Evolutionary conservation across 306 rosid genomes (phyloP), one percentile per base, ranked within the genome.

Genomic region (Canavalia gladiata): DNA sequence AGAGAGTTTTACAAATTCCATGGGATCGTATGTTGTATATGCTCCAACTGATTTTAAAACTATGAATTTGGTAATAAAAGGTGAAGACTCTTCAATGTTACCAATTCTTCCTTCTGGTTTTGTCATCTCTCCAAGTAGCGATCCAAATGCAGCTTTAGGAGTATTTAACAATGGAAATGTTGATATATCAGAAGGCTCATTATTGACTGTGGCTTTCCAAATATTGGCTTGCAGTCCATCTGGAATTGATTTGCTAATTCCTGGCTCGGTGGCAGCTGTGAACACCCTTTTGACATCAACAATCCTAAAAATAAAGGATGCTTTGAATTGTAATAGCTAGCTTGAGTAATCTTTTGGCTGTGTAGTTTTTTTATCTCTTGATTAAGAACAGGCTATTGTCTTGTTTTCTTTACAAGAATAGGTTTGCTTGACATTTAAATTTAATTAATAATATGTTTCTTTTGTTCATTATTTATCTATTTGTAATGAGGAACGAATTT

Each of bases 71-170:
- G 88, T 83, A 0, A 13, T 82, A 3, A 52, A 43, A 0, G 91
- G 90, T 1, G 88, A 83, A 6, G 90, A 90, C 66, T 18, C 90
- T n/a, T 78, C 72, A 0, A 6, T 10, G 7, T n/a, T 94, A n/a
- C 81, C 86, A 0, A 71, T 94, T 1, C 94, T 94, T 42, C 94
- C 98, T 11, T 90, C 94, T 0, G 98, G 98, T 39, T 85, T 92
- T 10, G 52, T 92, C 1, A 76, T 94, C 73, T 68, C 81, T 0
- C 33, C 72, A 5, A 90, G 88, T 29, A 88, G 88, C 9, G 78
- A 79, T 58, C 31, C 42, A 30, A 35, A 56, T 6, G 8, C 34
- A 7, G 37, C 0, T 7, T 41, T 45, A 2, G 77, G 57, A 18
- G 46, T 49, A 43, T 73, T 86, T 0, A 69, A 52, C 3, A 60